Base-by-base conservation (phyloP, 2,329 filamentous ascomycete species). In the Bipolaris sorokiniana region DNA sequence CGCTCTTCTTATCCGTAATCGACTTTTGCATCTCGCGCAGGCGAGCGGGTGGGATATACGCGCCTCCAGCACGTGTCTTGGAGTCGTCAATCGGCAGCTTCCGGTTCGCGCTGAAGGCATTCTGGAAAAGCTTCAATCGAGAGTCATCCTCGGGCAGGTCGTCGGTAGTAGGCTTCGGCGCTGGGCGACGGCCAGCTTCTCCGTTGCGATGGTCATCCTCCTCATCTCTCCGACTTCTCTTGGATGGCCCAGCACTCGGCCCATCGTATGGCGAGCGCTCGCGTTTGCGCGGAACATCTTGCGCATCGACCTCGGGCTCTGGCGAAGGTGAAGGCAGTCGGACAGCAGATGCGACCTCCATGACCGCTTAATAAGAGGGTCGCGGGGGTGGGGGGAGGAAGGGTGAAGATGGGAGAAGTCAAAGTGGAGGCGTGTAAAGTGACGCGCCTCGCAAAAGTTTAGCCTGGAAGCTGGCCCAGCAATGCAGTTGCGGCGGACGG, bases 1-100 rank as follows among this genome's bases (percentile, higher is more conserved):
- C 96, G 78, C 89, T 96, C 52, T 86, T 88, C 82, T 96, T 97
- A 80, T 99, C 95, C 61, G 92, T 97, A 77, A 99, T 97, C 78
- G 97, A 92, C 51, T 93, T 91, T 80, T 99, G 95, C 59, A 99
- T 85, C 37, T 94, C 94, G 67, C 92, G 88, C 72, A 99, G 82
- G 67, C 92, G 86, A 50, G 94, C 94, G 0, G 95, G 95, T 18
- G 95, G 95, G 60, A 99, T 96, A 75, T 99, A 99, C 22, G 92
- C 96, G 67, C 95, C 95, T 63, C 95, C 95, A 46, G 92, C 97
- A 65, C 95, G 90, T 86, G 96, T 94, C 64, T 86, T 95, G 67
- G 72, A 97, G 81, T 59, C 98, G 85, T 79, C 94, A 94, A 78
- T 96, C 89, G 79, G 97, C 96, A 81, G 97, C 93, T 64, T 92